These are phyloP conservation scores for Cladosporium sp. DNA, from an alignment of 2,329 filamentous ascomycete species.

Conservation along the genomic window DNA sequence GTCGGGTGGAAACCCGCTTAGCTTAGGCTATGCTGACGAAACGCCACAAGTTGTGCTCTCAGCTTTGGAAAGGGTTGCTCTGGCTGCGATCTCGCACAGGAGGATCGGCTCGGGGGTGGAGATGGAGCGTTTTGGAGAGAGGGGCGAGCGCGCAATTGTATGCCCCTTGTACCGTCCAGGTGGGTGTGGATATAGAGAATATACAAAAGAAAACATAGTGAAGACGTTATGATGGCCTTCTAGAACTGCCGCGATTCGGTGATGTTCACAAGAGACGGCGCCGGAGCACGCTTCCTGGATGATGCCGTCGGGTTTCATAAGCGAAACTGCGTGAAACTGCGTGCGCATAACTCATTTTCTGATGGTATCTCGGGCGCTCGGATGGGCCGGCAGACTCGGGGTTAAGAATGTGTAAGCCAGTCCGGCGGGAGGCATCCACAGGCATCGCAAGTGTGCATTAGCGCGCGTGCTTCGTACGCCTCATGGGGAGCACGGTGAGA, in stretches of 20 bases:
- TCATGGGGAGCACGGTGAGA: conserved; percentile 4
- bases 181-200: not conserved
- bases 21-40: conserved; percentile 8
- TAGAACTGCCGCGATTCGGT: not conserved
- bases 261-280: not conserved
- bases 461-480: not conserved
- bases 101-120: conserved; percentile 1
- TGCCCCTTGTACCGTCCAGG: not conserved
- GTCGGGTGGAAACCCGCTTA: not conserved
- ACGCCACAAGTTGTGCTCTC: not conserved
- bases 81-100: not conserved
- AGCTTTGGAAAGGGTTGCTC: conserved; percentile 1
- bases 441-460: not conserved
- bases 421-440: not conserved
- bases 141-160: not conserved
- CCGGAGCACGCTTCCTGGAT: not conserved
- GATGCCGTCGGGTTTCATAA: not conserved
- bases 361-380: not conserved
- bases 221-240: not conserved
- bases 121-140: conserved; percentile 5
- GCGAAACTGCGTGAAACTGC: not conserved
- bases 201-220: not conserved
- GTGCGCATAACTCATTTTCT: not conserved
- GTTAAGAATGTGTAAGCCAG: not conserved
- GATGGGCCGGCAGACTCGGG: not conserved